These are phyloP conservation scores for Benincasa hispida DNA, from an alignment of 306 rosid genomes.

Conservation along the genomic window DNA sequence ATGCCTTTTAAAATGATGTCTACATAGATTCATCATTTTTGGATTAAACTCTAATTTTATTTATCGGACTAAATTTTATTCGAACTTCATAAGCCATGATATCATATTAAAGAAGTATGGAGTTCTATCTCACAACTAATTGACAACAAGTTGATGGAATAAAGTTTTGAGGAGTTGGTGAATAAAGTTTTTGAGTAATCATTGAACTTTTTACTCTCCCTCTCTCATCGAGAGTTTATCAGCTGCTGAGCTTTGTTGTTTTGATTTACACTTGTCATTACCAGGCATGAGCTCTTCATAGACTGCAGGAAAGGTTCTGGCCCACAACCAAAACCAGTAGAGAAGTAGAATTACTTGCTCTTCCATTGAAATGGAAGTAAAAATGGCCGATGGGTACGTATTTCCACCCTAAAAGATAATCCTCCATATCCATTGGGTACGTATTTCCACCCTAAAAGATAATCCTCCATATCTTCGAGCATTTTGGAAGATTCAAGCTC, in stretches of 20 bases:
- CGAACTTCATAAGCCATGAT: no score
- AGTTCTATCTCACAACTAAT: no score
- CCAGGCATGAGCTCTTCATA: slow-evolving; percentile 4
- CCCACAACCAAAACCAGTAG: not conserved
- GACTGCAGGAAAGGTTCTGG: not conserved
- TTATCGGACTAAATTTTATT: no score
- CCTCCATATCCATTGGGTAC: not conserved
- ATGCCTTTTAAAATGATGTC: no score
- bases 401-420: not conserved
- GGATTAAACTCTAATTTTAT: no score
- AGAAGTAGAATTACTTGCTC: not conserved
- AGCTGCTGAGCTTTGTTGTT: not conserved
- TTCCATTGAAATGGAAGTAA: not conserved
- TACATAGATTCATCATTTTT: no score
- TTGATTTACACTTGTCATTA: not conserved
- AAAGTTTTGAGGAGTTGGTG: no score
- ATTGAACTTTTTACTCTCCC: not conserved
- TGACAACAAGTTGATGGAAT: no score
- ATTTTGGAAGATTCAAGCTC: not conserved
- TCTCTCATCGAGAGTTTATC: not conserved
- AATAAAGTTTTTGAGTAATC: no score
- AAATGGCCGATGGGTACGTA: not conserved
- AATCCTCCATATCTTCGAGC: not conserved
- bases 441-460: not conserved
- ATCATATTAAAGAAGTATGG: no score